phyloP scores from a whole-genome alignment of 257 asterid genomes.

The Coffea eugenioides region DNA sequence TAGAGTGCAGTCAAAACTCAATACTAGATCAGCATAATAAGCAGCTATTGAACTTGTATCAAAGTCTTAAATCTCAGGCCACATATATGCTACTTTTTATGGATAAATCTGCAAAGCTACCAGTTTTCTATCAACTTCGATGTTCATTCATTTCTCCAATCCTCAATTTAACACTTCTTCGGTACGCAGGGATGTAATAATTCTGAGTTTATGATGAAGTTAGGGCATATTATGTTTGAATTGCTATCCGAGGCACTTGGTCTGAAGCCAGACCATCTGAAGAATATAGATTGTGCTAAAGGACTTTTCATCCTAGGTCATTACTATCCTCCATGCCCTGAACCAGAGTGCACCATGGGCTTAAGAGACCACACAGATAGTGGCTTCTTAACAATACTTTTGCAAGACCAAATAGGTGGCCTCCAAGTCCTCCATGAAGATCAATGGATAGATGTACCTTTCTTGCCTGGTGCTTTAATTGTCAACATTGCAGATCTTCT shows the following conservation, averaged over 20 bases:
- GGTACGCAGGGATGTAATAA: constrained; percentile 10
- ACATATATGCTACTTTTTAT: not conserved
- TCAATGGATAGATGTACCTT: constrained; percentile 51
- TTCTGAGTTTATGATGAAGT: constrained; percentile 12
- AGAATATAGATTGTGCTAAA: constrained; percentile 28
- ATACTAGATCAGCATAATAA: not conserved
- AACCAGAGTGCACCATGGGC: constrained; percentile 23
- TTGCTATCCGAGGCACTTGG: constrained; percentile 43
- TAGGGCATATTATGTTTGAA: constrained; percentile 27
- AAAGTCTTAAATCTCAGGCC: not conserved
- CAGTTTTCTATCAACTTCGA: constrained; percentile 20
- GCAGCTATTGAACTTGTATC: not conserved
- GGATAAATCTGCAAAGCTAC: not conserved
- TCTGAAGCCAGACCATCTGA: constrained; percentile 17
- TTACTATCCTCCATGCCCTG: constrained; percentile 1
- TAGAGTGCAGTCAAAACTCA: no score
- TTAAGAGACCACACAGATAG: constrained; percentile 42
- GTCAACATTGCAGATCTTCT: constrained; percentile 51
- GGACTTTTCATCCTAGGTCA: constrained; percentile 15
- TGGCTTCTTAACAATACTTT: constrained; percentile 41
- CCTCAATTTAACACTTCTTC: not conserved
- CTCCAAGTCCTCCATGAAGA: constrained; percentile 44
- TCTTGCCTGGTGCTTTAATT: constrained; percentile 42
- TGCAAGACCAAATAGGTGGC: constrained; percentile 40
- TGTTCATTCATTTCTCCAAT: not conserved